Conservation (phyloP, 106 monocot species). For the Triglochin maritima region DNA sequence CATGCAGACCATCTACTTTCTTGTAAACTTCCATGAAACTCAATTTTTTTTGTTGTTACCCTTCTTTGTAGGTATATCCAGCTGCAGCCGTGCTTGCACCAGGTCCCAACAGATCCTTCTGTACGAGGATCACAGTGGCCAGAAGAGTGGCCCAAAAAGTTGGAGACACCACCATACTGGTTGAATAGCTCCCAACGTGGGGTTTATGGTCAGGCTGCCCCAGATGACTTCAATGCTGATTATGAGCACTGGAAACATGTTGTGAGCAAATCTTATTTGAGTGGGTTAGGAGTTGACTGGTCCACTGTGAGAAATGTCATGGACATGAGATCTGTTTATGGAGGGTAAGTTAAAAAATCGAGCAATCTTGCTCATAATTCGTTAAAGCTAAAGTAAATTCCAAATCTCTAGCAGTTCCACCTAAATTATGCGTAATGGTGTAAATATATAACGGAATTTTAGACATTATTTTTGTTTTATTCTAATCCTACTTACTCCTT, state of each 20-base stretch:
- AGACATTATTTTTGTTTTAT: not conserved
- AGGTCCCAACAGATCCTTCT: constrained; percentile 28
- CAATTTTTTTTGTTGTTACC: not conserved
- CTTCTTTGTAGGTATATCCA: constrained; percentile 47
- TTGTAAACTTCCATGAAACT: not conserved
- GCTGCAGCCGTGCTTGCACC: constrained; percentile 77
- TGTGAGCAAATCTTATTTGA: constrained; percentile 63
- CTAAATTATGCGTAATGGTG: not conserved
- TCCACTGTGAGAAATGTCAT: constrained; percentile 81
- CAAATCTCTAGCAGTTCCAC: not conserved
- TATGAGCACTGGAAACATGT: constrained; percentile 77
- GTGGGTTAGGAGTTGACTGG: constrained; percentile 88
- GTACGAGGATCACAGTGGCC: constrained; percentile 79
- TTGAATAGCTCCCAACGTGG: constrained; percentile 57
- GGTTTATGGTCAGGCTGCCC: constrained; percentile 76
- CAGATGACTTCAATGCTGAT: constrained; percentile 62
- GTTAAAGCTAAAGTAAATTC: not conserved
- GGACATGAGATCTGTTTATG: constrained; percentile 97
- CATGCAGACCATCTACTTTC: not conserved
- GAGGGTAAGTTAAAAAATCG: constrained; percentile 52
- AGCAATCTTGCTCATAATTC: not conserved
- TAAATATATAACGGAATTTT: not conserved
- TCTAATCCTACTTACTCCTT: not conserved
- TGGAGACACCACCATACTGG: constrained; percentile 67
- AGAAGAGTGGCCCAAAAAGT: constrained; percentile 62